These are phyloP conservation scores for Exophiala mesophila DNA, from an alignment of 2,329 filamentous ascomycete genomes.

Conservation along the genomic window DNA sequence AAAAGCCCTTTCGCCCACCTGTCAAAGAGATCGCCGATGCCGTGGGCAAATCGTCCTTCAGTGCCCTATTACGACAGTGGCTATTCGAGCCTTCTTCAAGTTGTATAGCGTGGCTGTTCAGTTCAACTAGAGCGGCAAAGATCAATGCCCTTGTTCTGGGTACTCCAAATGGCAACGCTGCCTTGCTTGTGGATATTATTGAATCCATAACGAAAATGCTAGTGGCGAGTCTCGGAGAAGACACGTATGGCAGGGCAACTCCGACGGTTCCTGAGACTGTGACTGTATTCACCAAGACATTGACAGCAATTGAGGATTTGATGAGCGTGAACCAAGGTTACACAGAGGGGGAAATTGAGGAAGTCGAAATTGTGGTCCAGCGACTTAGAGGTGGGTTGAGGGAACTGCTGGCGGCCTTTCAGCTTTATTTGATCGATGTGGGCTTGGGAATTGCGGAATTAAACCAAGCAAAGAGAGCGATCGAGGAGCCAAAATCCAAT, in stretches of 20 bases:
- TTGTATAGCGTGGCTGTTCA: constrained; percentile 62
- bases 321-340: constrained; percentile 54
- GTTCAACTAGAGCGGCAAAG: constrained; percentile 62
- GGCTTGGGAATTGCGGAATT: constrained; percentile 67
- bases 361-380: constrained; percentile 66
- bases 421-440: constrained; percentile 66
- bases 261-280: constrained; percentile 71
- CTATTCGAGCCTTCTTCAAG: constrained; percentile 1
- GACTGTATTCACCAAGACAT: constrained; percentile 64
- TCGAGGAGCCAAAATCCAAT: constrained; percentile 23
- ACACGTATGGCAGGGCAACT: constrained; percentile 81
- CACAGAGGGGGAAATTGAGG: constrained; percentile 35
- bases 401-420: constrained; percentile 66
- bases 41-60: constrained; percentile 10
- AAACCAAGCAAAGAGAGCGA: constrained; percentile 65
- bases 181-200: constrained; percentile 66
- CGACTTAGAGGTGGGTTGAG: constrained; percentile 62
- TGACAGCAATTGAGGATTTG: constrained; percentile 66
- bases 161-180: constrained; percentile 64
- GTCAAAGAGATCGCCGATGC: constrained; percentile 33
- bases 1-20: constrained; percentile 38
- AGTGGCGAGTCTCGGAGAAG: constrained; percentile 70
- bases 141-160: constrained; percentile 67
- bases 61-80: constrained; percentile 12
- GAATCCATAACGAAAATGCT: constrained; percentile 65